These are phyloP conservation scores for Carex scoparia DNA, from an alignment of 176 grass and related monocot genomes.

Conservation along the genomic window DNA sequence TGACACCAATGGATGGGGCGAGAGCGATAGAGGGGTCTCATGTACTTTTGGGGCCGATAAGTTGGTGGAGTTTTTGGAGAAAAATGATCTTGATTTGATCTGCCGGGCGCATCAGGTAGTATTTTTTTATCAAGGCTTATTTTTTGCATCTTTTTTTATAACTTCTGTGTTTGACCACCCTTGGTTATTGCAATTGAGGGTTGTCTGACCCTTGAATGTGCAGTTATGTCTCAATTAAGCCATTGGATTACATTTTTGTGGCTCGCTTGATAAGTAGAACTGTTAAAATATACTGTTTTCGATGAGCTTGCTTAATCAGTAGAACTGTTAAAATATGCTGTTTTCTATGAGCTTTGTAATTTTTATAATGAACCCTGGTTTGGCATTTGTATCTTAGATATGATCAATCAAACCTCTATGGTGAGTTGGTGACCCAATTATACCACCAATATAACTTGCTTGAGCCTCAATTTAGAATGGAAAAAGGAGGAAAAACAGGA, in stretches of 20 bases:
- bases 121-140: background rate
- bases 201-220: background rate
- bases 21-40: conserved; percentile 80
- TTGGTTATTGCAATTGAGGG: background rate
- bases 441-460: background rate
- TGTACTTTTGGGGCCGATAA: conserved; percentile 75
- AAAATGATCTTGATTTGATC: conserved; percentile 76
- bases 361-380: background rate
- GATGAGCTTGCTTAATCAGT: background rate
- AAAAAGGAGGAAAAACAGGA: background rate
- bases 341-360: background rate
- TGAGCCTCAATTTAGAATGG: background rate
- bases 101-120: conserved; percentile 64
- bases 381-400: background rate
- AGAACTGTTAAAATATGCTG: conserved; percentile 2
- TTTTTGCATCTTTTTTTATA: background rate
- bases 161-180: background rate
- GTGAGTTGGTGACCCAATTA: background rate
- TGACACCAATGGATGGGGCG: conserved; percentile 56
- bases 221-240: background rate
- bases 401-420: background rate
- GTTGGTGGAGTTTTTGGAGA: conserved; percentile 71
- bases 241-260: background rate
- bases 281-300: conserved; percentile 8
- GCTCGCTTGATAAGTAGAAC: background rate